Evolutionary conservation across 805 yeast species (phyloP), one percentile per base, ranked within the genome.

Genomic region (Ogataea kodamae): DNA sequence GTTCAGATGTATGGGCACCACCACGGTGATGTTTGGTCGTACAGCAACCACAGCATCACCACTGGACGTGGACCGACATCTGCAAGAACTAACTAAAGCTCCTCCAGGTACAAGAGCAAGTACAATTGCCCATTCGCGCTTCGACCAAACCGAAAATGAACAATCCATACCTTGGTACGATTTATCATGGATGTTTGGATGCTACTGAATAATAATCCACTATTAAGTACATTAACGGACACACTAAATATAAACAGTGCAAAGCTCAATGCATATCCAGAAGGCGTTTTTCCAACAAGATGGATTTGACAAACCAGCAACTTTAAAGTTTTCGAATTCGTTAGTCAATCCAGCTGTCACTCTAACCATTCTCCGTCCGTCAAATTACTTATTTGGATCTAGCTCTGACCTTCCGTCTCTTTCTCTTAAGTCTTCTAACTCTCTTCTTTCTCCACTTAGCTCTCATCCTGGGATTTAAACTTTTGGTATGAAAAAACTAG

Each of bases 371-470:
- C 43, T 32, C 43, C 25, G 37, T 29, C 43, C 40, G 31, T 37
- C 37, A 29, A 39, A 24, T 29, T 22, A 84, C 77, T 83, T 83
- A 85, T 81, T 85, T 85, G 79, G 96, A 86, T 86, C 97, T 88
- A 76, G 97, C 97, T 86, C 97, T 87, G 66, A 90, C 96, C 96
- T 90, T 90, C 97, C 97, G 96, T 84, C 97, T 86, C 95, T 90
- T 90, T 81, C 97, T 87, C 86, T 90, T 90, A 70, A 90, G 85
- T 86, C 97, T 87, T 86, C 97, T 89, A 74, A 84, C 95, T 89
- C 97, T 90, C 95, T 90, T 90, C 85, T 90, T 90, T 85, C 96
- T 90, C 97, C 97, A 89, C 84, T 89, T 89, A 76, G 84, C 81
- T 81, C 95, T 83, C 95, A 84, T 84, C 62, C 42, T 48, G 49